phyloP scores from a whole-genome alignment of 208 protist species.

The Angomonas deanei region DNA sequence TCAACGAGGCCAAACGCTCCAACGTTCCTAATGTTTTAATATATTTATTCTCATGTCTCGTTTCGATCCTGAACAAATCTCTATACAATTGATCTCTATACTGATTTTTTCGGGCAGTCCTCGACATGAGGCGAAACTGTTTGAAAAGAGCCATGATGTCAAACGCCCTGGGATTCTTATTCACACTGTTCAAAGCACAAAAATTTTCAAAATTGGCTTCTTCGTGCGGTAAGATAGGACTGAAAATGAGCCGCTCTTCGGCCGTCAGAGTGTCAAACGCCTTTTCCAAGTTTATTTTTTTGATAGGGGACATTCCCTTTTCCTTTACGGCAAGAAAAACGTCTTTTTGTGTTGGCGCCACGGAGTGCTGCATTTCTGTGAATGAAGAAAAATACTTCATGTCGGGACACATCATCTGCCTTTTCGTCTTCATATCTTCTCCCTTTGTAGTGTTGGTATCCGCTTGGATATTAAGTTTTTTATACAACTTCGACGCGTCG shows the following conservation, averaged over 20 bases:
- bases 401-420: slow-evolving; percentile 21
- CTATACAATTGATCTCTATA: not conserved
- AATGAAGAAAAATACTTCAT: slow-evolving; percentile 77
- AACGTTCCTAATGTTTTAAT: slow-evolving; percentile 48
- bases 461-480: not conserved
- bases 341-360: slow-evolving; percentile 52
- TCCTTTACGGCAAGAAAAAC: slow-evolving; percentile 36
- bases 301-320: not conserved
- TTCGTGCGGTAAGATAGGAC: slow-evolving; percentile 60
- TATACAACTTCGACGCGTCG: no score
- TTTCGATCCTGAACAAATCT: slow-evolving; percentile 26
- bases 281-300: not conserved
- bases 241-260: slow-evolving; percentile 35
- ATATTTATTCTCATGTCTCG: slow-evolving; percentile 54
- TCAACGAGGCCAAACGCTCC: slow-evolving; percentile 17
- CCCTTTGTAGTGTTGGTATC: slow-evolving; percentile 11
- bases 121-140: slow-evolving; percentile 47
- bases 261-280: slow-evolving; percentile 31
- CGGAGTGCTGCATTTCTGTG: slow-evolving; percentile 69
- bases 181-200: slow-evolving; percentile 49
- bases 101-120: slow-evolving; percentile 19
- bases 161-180: slow-evolving; percentile 34
- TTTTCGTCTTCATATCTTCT: slow-evolving; percentile 21
- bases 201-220: slow-evolving; percentile 57
- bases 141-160: slow-evolving; percentile 68